phyloP scores from a whole-genome alignment of 352 stramenopile genomes.

The Globisporangium heterothallicum region DNA sequence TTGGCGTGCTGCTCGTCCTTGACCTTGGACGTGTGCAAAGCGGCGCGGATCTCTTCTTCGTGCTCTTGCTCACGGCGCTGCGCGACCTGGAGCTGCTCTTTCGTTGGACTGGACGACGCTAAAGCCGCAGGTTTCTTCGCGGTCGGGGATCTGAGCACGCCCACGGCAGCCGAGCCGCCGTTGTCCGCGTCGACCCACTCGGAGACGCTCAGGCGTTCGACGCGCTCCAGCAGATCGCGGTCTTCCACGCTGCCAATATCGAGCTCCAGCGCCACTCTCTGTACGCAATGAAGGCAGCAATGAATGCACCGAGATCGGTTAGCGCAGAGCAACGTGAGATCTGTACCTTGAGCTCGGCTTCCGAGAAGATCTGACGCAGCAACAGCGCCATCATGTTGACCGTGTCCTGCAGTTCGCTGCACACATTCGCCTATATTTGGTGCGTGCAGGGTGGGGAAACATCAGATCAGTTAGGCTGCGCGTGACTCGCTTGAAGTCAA shows the following conservation, averaged over 20 bases:
- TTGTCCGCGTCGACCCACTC: constrained; percentile 55
- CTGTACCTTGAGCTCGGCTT: constrained; percentile 60
- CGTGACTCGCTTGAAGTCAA: too few species aligned
- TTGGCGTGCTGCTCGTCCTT: constrained; percentile 48
- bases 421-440: constrained; percentile 46
- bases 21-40: constrained; percentile 35
- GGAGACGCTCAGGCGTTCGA: constrained; percentile 69
- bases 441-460: too few species aligned
- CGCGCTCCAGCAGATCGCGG: constrained; percentile 60
- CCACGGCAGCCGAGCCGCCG: constrained; percentile 20
- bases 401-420: constrained; percentile 74
- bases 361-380: constrained; percentile 72
- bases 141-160: constrained; percentile 13
- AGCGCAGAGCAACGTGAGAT: too few species aligned
- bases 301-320: too few species aligned
- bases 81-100: constrained; percentile 32
- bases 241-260: constrained; percentile 76
- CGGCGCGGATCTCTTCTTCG: constrained; percentile 59
- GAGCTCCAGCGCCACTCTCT: constrained; percentile 61
- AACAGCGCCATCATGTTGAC: constrained; percentile 86
- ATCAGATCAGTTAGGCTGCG: not conserved
- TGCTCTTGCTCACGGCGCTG: constrained; percentile 36
- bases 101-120: constrained; percentile 11
- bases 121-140: constrained; percentile 11
- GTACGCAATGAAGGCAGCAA: not conserved